Base-by-base conservation (phyloP, 345 rosid genomes). In the Noccaea caerulescens region DNA sequence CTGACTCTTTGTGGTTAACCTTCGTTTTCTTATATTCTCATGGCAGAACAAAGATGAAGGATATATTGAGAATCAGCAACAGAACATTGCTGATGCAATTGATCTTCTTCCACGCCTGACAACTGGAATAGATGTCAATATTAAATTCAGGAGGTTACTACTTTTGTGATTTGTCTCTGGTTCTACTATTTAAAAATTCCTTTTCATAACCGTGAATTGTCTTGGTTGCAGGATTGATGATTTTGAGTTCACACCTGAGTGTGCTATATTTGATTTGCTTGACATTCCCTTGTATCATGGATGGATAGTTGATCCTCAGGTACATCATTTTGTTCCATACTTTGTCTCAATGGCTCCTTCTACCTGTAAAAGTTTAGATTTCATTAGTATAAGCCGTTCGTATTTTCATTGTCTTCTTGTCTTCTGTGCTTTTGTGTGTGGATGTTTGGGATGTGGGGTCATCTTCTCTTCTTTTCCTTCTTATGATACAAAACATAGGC, bases 221-320 rank as follows among this genome's bases (percentile, higher is more conserved):
- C 76, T 36, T 71, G 72, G 56, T 59, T 79, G 78, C 99, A 94
- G 98, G 83, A 88, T 95, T 84, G 87, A 84, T 82, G 99, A 92
- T 84, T 95, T 95, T 50, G 99, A 95, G 86, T 92, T 90, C 74
- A 95, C 99, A 53, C 92, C 80, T 25, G 99, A 90, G 68, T 88
- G 98, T 78, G 98, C 98, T 39, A 95, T 95, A 78, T 95, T 90
- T 88, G 98, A 92, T 83, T 83, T 95, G 73, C 91, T 95, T 44
- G 97, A 90, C 85, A 92, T 95, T 77, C 97, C 96, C 47, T 69
- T 92, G 13, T 92, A 83, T 80, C 99, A 95, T 83, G 99, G 98
- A 73, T 95, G 99, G 99, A 92, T 95, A 70, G 96, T 88, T 77
- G 98, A 95, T 87, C 86, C 94, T 58, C 96, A 86, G 95, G 99